phyloP scores from a whole-genome alignment of 805 yeast genomes.

The Yarrowia phangngaensis region DNA sequence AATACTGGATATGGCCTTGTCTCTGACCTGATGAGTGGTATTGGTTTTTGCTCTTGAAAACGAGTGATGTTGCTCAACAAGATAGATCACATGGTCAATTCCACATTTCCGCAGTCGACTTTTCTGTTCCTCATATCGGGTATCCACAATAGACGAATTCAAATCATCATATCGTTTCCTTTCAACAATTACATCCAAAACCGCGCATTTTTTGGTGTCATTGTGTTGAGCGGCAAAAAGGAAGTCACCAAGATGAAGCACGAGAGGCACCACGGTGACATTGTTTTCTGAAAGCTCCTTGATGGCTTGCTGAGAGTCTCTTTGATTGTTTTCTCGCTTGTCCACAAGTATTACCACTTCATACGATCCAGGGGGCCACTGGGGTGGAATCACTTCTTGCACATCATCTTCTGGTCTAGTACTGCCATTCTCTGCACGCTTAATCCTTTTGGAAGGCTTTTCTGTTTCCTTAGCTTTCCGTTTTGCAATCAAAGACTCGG shows the following conservation, averaged over 20 bases:
- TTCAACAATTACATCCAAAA: slow-evolving; percentile 80
- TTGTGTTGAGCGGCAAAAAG: slow-evolving; percentile 79
- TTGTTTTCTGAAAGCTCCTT: background rate
- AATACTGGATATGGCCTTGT: slow-evolving; percentile 6
- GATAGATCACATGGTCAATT: slow-evolving; percentile 61
- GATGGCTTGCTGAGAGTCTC: slow-evolving; percentile 4
- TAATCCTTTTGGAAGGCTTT: no score
- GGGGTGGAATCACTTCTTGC: background rate
- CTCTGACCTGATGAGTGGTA: slow-evolving; percentile 44
- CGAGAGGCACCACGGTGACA: background rate
- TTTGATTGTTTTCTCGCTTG: slow-evolving; percentile 9
- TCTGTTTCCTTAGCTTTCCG: no score
- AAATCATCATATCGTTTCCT: slow-evolving; percentile 87
- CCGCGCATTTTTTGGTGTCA: slow-evolving; percentile 55
- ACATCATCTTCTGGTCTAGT: no score
- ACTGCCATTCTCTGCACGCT: no score
- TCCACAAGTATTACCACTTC: slow-evolving; percentile 7
- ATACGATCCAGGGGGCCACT: slow-evolving; percentile 2
- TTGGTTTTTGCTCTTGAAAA: slow-evolving; percentile 66
- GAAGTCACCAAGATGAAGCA: slow-evolving; percentile 76
- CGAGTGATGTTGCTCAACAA: slow-evolving; percentile 82
- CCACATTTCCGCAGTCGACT: slow-evolving; percentile 67
- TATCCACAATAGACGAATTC: slow-evolving; percentile 76
- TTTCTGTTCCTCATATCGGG: slow-evolving; percentile 85
- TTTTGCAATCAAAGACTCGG: no score